Percentiles rank a stretch among this genome's conserved stretches.
These are phyloP conservation scores for Ceratobasidium sp. DNA, from an alignment of 1,284 basidiomycete genomes.

Conservation along the genomic window DNA sequence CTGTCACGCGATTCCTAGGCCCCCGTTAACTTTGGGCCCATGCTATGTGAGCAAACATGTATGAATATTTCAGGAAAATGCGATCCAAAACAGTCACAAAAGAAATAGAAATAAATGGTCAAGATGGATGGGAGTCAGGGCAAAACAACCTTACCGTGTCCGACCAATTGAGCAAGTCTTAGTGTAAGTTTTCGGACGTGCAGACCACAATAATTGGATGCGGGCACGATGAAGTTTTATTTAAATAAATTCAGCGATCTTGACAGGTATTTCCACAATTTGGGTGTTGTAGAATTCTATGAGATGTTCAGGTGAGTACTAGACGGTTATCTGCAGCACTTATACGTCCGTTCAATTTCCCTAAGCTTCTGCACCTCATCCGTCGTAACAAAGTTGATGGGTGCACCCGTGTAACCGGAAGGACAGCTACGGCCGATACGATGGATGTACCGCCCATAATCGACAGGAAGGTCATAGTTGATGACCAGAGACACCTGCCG, in stretches of 20 bases:
- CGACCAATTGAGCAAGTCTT: conserved; percentile 34
- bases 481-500: conserved; percentile 98
- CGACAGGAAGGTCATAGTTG: conserved; percentile 96
- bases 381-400: conserved; percentile 91
- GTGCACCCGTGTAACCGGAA: conserved; percentile 94
- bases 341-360: conserved; percentile 77
- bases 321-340: too few species aligned
- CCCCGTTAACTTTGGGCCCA: not conserved
- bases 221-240: conserved; percentile 3
- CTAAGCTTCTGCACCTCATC: conserved; percentile 91
- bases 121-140: conserved; percentile 6
- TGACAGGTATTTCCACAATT: conserved; percentile 95
- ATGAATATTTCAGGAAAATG: conserved; percentile 39
- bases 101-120: not conserved
- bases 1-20: too few species aligned
- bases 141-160: not conserved
- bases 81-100: conserved; percentile 12
- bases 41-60: conserved; percentile 43
- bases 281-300: conserved; percentile 82
- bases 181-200: conserved; percentile 15
- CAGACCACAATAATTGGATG: conserved; percentile 24
- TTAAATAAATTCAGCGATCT: conserved; percentile 87
- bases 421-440: conserved; percentile 96
- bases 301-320: too few species aligned
- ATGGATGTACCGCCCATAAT: conserved; percentile 98